Conservation (phyloP, 805 yeast species). For the Saccharomycopsis selenospora region DNA sequence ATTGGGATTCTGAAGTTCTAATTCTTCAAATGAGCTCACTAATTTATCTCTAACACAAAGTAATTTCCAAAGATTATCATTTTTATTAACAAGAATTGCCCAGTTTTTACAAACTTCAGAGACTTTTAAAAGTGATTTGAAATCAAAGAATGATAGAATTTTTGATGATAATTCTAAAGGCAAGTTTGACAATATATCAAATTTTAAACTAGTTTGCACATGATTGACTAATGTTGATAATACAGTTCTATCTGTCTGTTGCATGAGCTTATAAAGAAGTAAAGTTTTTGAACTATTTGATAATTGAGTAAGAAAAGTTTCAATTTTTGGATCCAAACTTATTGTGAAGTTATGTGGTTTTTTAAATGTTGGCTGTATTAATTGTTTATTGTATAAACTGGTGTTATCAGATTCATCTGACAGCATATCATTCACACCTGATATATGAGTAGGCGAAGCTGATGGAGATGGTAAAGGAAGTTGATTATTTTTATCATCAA, state of each 20-base stretch:
- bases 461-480: slow-evolving; percentile 66
- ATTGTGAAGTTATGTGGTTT: background rate
- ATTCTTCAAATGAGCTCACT: slow-evolving; percentile 39
- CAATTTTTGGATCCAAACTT: slow-evolving; percentile 16
- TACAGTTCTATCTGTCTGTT: slow-evolving; percentile 50
- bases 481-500: slow-evolving; percentile 25
- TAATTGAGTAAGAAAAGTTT: slow-evolving; percentile 14
- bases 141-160: slow-evolving; percentile 59
- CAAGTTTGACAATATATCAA: slow-evolving; percentile 63
- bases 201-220: slow-evolving; percentile 49
- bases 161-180: slow-evolving; percentile 70
- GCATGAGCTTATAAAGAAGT: slow-evolving; percentile 47
- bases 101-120: slow-evolving; percentile 63
- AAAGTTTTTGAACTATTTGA: slow-evolving; percentile 21
- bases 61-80: slow-evolving; percentile 63
- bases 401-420: slow-evolving; percentile 14
- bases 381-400: background rate
- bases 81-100: slow-evolving; percentile 55
- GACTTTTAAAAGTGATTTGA: slow-evolving; percentile 50
- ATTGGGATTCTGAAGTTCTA: slow-evolving; percentile 32
- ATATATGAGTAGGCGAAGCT: slow-evolving; percentile 46
- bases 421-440: slow-evolving; percentile 23
- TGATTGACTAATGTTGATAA: slow-evolving; percentile 51
- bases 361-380: background rate
- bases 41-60: slow-evolving; percentile 57